Conservation (phyloP, 169 alveolate species). For the Plasmodium cynomolgi region DNA sequence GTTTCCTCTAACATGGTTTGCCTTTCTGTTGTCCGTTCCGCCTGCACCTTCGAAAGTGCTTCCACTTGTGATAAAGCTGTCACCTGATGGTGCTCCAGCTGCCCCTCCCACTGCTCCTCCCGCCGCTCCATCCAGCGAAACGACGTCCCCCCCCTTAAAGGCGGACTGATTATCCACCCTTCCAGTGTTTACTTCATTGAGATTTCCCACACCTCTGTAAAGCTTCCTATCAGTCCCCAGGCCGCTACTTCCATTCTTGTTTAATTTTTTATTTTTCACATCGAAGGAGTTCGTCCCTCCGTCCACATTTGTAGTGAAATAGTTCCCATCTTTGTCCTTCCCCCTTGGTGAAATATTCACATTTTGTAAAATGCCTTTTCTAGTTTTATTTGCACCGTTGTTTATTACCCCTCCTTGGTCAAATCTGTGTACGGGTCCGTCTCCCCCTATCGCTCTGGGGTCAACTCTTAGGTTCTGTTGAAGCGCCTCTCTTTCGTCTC, state of each 20-base stretch:
- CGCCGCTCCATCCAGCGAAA: neutral
- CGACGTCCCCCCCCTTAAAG: neutral
- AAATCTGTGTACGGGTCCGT: neutral
- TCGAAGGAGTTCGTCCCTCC: neutral
- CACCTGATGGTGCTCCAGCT: neutral
- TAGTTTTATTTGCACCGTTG: neutral
- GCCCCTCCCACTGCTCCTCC: neutral
- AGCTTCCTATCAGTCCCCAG: neutral
- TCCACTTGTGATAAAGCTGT: neutral
- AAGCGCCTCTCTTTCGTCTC: neutral
- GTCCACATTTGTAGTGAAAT: neutral
- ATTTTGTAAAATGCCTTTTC: constrained; percentile 9
- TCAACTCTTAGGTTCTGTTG: neutral
- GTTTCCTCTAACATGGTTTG: neutral
- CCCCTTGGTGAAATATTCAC: neutral
- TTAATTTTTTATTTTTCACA: constrained; percentile 16
- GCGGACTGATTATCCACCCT: neutral
- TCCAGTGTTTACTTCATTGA: neutral
- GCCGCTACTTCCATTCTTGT: neutral
- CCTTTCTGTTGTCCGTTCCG: neutral
- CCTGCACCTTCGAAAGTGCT: constrained; percentile 1
- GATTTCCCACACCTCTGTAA: neutral
- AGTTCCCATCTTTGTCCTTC: neutral
- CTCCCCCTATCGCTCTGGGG: neutral
- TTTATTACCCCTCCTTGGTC: neutral